Evolutionary conservation across 495 filamentous ascomycete genomes (phyloP).

Genomic region (Cercophora sp.): DNA sequence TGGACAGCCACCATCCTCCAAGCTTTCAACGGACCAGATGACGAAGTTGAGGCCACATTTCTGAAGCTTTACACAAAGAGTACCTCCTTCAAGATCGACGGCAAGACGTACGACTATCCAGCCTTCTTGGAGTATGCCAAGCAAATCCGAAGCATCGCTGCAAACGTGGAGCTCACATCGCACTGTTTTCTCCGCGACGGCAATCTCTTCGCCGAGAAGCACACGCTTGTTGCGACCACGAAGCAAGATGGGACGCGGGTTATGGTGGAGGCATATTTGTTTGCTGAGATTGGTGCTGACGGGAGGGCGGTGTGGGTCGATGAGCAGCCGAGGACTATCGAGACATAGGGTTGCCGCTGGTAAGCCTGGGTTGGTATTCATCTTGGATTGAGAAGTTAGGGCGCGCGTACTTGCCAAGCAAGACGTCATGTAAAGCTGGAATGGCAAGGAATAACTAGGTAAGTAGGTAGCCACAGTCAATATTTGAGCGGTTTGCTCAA

Average conservation of each 20-base stretch:
- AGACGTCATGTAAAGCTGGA: too few relatives aligned
- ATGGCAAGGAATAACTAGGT: too few relatives aligned
- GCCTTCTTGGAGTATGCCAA: not conserved
- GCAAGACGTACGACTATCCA: not conserved
- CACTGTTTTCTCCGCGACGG: slow-evolving; percentile 2
- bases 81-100: not conserved
- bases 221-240: not conserved
- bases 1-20: not conserved
- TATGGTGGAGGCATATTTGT: not conserved
- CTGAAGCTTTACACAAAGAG: not conserved
- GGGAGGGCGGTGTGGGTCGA: not conserved
- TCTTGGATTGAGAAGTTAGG: too few relatives aligned
- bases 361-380: too few relatives aligned
- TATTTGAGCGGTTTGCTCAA: too few relatives aligned
- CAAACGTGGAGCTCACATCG: not conserved
- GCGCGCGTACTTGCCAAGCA: too few relatives aligned
- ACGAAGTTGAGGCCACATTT: not conserved
- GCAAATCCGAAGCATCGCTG: not conserved
- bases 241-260: not conserved
- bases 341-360: too few relatives aligned
- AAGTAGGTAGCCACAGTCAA: too few relatives aligned
- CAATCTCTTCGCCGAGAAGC: slow-evolving; percentile 4
- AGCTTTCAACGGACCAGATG: not conserved
- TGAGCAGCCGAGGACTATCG: slow-evolving; percentile 1
- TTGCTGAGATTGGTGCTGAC: not conserved